phyloP scores from a whole-genome alignment of 106 monocot genomes.

The Hemerocallis citrina region DNA sequence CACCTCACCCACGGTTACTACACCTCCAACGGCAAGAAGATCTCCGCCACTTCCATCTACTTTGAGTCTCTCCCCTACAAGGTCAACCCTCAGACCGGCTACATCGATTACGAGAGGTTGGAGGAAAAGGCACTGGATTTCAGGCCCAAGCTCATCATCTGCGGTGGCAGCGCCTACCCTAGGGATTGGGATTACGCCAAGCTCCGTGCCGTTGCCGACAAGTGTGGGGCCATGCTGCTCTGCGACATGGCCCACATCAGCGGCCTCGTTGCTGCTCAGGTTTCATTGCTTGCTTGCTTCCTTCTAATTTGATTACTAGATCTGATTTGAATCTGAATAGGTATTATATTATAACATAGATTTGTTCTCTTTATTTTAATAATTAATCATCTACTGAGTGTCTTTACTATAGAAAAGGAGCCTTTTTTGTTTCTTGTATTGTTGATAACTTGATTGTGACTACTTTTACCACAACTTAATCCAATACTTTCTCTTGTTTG shows the following conservation, averaged over 20 bases:
- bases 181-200: slow-evolving; percentile 59
- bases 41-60: slow-evolving; percentile 70
- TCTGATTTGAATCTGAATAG: background rate
- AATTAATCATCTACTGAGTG: no score
- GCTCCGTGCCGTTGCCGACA: slow-evolving; percentile 46
- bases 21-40: slow-evolving; percentile 67
- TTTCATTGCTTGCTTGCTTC: background rate
- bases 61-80: slow-evolving; percentile 68
- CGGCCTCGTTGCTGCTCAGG: slow-evolving; percentile 71
- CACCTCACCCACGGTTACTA: slow-evolving; percentile 72
- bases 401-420: no score
- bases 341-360: no score
- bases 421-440: no score
- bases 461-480: no score
- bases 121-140: slow-evolving; percentile 79
- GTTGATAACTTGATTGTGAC: no score
- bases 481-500: no score
- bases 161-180: slow-evolving; percentile 73
- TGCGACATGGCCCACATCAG: slow-evolving; percentile 78
- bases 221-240: slow-evolving; percentile 46
- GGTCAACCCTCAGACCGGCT: slow-evolving; percentile 43
- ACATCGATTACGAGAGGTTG: slow-evolving; percentile 64
- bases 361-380: no score
- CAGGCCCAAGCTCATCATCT: slow-evolving; percentile 61
- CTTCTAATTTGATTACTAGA: background rate